Evolutionary conservation across 805 yeast genomes (phyloP).

Genomic region (Phaffomyces antillensis): DNA sequence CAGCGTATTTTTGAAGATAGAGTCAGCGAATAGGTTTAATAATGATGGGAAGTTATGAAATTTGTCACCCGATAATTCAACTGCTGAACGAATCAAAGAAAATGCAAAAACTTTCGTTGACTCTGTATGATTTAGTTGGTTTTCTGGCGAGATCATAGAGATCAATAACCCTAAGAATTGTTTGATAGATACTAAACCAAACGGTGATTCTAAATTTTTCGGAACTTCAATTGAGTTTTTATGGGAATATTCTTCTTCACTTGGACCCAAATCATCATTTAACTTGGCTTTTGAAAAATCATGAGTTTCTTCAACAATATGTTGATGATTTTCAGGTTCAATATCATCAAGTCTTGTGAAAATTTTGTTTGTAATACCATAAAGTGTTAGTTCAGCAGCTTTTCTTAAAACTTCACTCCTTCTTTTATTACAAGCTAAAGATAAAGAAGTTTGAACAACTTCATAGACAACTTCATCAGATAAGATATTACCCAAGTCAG

Average conservation of each 20-base stretch:
- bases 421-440: constrained; percentile 86
- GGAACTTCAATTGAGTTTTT: constrained; percentile 21
- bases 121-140: constrained; percentile 81
- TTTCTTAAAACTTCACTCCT: constrained; percentile 84
- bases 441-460: constrained; percentile 83
- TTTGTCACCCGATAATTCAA: constrained; percentile 70
- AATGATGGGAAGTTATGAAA: constrained; percentile 58
- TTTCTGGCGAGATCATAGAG: constrained; percentile 74
- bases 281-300: constrained; percentile 41
- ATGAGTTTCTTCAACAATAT: constrained; percentile 37
- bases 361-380: constrained; percentile 58
- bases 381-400: constrained; percentile 81
- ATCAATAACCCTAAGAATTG: constrained; percentile 72
- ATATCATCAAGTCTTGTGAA: constrained; percentile 54
- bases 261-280: constrained; percentile 42
- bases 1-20: constrained; percentile 77
- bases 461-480: constrained; percentile 82
- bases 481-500: constrained; percentile 58
- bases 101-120: constrained; percentile 80
- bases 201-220: constrained; percentile 34
- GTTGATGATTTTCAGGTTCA: constrained; percentile 36
- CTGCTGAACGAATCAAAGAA: constrained; percentile 63
- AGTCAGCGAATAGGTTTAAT: constrained; percentile 64
- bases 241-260: constrained; percentile 37
- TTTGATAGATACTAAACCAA: constrained; percentile 67